These are phyloP conservation scores for Aspergillus wentii DNA, from an alignment of 495 filamentous ascomycete species.

Conservation along the genomic window DNA sequence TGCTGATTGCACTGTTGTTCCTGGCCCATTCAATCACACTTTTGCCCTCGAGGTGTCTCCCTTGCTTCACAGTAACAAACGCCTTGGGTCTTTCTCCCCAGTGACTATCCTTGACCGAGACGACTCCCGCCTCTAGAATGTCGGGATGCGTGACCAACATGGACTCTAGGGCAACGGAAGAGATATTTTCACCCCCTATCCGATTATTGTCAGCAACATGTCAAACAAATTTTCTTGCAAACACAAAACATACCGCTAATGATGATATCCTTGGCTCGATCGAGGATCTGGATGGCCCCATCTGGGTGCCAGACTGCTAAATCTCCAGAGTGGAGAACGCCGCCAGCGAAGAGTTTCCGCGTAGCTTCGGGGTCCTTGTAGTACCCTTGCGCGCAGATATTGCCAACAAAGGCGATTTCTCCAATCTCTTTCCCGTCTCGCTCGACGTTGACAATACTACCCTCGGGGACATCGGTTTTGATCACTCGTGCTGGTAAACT, in stretches of 20 bases:
- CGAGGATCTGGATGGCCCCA: constrained; percentile 85
- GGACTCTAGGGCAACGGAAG: constrained; percentile 83
- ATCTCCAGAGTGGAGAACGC: constrained; percentile 84
- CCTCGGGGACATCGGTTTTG: constrained; percentile 66
- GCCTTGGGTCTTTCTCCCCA: constrained; percentile 96
- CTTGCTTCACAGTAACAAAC: constrained; percentile 74
- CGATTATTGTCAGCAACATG: constrained; percentile 6
- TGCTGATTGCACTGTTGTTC: constrained; percentile 69
- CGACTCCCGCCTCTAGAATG: constrained; percentile 85
- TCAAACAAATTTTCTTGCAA: too few relatives aligned
- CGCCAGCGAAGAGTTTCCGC: constrained; percentile 79
- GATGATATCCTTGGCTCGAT: constrained; percentile 95
- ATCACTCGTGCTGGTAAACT: constrained; percentile 78
- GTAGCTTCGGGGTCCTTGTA: constrained; percentile 88
- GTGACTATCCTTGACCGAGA: constrained; percentile 82
- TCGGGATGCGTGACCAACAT: constrained; percentile 89
- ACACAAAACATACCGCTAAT: constrained; percentile 79
- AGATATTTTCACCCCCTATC: constrained; percentile 92
- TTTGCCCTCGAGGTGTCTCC: constrained; percentile 53
- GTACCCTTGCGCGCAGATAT: constrained; percentile 90
- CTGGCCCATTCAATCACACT: constrained; percentile 87
- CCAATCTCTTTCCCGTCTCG: constrained; percentile 86
- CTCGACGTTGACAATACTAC: constrained; percentile 67
- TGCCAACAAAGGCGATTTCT: constrained; percentile 86
- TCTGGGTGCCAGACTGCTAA: constrained; percentile 89